Evolutionary conservation across 192 early-diverging fungal genomes (phyloP), one percentile per base, ranked within the genome.

Genomic region (Paraglomus occultum): DNA sequence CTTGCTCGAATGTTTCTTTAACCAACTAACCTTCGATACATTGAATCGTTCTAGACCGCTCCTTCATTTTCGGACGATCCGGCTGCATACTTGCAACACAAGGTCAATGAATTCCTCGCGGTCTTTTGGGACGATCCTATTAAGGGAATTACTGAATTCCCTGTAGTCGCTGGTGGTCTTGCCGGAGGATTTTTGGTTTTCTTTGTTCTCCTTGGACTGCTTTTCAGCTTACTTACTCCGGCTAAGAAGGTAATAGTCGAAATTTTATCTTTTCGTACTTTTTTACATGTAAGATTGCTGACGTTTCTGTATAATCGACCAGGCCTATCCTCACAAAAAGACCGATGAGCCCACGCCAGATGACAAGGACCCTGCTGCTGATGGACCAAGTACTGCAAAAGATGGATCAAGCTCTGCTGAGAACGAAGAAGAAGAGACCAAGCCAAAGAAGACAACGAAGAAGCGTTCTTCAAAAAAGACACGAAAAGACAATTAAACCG

Each of bases 321-420:
- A 59, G 46, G 57, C 67, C 23, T 65, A 69, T 39, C 67, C 72
- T 62, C 75, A 73, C 58, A 80, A 80, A 62, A 80, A 80, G 68
- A 77, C 73, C 17, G 79, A 79, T n/a, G 78, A 68, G 53, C 72
- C 55, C 54, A 76, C 74, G 17, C 59, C 72, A 17, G 74, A 80
- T 60, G 79, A 75, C 59, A 63, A 55, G 39, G 58, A 61, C 6
- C 6, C 11, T 61, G 58, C 38, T 60, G 58, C 12, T 39, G 31
- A 7, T 12, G 38, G 44, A 61, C 5, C 47, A 9, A 49, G n/a
- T 9, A 10, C 11, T 5, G 9, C 38, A 8, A 54, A 69, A 1
- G 67, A 69, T 44, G 53, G 57, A 51, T 42, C 52, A 10, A 53
- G 50, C 38, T 42, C 53, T 31, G 67, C 52, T 17, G 52, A 67